phyloP scores from a whole-genome alignment of 2,329 filamentous ascomycete species.

The Sclerotinia glacialis region DNA sequence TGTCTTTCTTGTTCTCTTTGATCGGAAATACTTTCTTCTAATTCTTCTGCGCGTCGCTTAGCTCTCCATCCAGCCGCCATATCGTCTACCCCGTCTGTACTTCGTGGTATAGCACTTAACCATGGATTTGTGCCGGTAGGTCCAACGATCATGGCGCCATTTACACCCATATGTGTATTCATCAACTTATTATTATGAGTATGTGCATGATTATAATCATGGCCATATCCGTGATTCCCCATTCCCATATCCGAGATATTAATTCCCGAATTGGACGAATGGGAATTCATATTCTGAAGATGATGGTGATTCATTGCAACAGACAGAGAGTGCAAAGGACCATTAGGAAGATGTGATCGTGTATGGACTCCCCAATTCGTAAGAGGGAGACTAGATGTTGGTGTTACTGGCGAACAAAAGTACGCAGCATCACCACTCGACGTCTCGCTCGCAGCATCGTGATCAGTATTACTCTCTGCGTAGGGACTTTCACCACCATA shows the following conservation, averaged over 20 bases:
- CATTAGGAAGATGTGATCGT: constrained; percentile 3
- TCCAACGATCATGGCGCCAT: not conserved
- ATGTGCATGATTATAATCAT: not conserved
- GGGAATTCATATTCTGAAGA: constrained; percentile 35
- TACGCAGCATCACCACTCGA: constrained; percentile 31
- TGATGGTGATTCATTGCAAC: constrained; percentile 24
- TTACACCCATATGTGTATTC: not conserved
- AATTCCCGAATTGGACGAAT: constrained; percentile 30
- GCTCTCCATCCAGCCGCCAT: constrained; percentile 24
- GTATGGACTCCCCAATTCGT: not conserved
- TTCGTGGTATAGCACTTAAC: constrained; percentile 47
- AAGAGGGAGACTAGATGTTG: constrained; percentile 11
- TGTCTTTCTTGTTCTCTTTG: not conserved
- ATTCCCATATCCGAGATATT: constrained; percentile 23
- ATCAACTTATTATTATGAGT: constrained; percentile 7
- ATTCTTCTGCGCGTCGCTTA: constrained; percentile 31
- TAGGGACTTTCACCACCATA: constrained; percentile 43
- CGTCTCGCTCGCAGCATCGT: constrained; percentile 38
- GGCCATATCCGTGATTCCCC: not conserved
- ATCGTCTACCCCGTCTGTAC: constrained; percentile 25
- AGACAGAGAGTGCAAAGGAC: constrained; percentile 5
- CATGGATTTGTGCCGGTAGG: constrained; percentile 41
- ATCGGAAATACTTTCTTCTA: constrained; percentile 27
- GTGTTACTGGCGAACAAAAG: constrained; percentile 34
- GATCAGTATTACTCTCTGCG: constrained; percentile 43